These are phyloP conservation scores for Rutstroemia sp. DNA, from an alignment of 2,329 filamentous ascomycete species.

Conservation along the genomic window DNA sequence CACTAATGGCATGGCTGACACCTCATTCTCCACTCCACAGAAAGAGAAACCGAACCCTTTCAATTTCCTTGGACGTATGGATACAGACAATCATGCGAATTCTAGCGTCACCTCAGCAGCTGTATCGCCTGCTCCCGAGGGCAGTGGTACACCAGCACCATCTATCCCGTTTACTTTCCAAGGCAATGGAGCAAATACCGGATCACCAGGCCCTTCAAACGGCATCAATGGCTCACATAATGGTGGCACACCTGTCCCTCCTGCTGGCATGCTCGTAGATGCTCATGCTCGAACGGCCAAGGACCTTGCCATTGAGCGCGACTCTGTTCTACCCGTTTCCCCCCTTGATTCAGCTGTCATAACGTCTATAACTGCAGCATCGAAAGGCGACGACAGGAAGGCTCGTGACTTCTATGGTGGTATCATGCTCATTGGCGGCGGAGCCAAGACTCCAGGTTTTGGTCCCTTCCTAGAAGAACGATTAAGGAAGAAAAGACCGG, in stretches of 20 bases:
- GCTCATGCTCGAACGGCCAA: constrained; percentile 34
- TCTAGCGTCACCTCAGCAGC: constrained; percentile 74
- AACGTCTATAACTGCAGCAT: constrained; percentile 79
- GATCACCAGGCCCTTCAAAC: constrained; percentile 25
- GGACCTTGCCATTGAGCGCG: constrained; percentile 59
- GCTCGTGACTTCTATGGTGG: constrained; percentile 81
- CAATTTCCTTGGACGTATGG: constrained; percentile 63
- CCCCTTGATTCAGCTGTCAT: constrained; percentile 86
- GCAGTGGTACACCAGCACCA: constrained; percentile 52
- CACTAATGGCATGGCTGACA: constrained; percentile 29
- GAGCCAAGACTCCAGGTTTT: constrained; percentile 73
- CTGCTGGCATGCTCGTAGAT: constrained; percentile 31
- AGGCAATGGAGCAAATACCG: constrained; percentile 18
- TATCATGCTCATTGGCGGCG: constrained; percentile 86
- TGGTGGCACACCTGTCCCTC: constrained; percentile 38
- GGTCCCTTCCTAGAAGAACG: constrained; percentile 76
- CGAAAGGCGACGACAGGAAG: constrained; percentile 85
- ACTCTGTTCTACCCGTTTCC: constrained; percentile 73
- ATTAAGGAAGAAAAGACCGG: constrained; percentile 59
- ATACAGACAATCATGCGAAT: constrained; percentile 54
- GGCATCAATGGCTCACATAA: constrained; percentile 40
- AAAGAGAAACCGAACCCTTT: constrained; percentile 60
- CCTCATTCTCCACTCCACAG: constrained; percentile 46
- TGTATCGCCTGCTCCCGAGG: constrained; percentile 80
- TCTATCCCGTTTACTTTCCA: constrained; percentile 45